Conservation (phyloP, 345 rosid genomes). For the Populus pruinosa region DNA sequence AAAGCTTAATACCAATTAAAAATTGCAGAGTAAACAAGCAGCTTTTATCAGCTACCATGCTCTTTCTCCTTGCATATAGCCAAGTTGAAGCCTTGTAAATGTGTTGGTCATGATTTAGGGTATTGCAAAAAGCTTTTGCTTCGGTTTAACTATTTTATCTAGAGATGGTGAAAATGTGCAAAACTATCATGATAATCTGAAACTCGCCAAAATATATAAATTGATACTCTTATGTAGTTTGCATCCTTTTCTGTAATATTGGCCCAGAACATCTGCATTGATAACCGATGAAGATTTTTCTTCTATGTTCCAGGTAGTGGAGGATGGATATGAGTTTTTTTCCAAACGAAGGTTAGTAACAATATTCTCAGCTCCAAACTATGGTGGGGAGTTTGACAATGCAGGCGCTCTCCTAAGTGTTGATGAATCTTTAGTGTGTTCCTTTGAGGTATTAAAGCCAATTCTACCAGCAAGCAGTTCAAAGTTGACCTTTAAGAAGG, state of each 20-base stretch:
- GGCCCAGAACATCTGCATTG: neutral
- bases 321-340: conserved; percentile 95
- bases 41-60: neutral
- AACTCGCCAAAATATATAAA: neutral
- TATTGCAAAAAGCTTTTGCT: neutral
- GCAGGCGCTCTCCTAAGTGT: conserved; percentile 88
- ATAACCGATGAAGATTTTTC: neutral
- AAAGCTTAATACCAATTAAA: neutral
- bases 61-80: neutral
- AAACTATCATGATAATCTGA: neutral
- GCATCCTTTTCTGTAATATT: neutral
- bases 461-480: conserved; percentile 37
- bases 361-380: conserved; percentile 96
- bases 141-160: neutral
- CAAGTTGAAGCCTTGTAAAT: neutral
- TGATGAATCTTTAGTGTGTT: conserved; percentile 69
- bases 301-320: conserved; percentile 69
- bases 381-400: conserved; percentile 98
- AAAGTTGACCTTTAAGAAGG: conserved; percentile 57
- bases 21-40: neutral
- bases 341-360: conserved; percentile 85
- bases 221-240: neutral
- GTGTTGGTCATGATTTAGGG: neutral
- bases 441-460: conserved; percentile 94
- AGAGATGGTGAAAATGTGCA: neutral